Evolutionary conservation across 345 rosid genomes (phyloP).

Genomic region (Mercurialis annua): DNA sequence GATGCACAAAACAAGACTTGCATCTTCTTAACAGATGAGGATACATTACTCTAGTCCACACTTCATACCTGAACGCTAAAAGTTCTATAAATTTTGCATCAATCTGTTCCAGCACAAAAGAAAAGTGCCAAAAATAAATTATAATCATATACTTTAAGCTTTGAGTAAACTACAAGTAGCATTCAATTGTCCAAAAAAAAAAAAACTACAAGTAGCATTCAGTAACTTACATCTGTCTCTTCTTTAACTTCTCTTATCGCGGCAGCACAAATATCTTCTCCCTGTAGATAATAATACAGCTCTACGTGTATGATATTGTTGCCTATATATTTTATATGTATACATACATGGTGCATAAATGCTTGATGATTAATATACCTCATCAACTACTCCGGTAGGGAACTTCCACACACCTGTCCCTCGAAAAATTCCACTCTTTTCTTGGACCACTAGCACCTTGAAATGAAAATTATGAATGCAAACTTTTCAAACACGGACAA

Average conservation of each 20-base stretch:
- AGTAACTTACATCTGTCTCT: slow-evolving; percentile 78
- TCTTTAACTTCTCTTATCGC: slow-evolving; percentile 89
- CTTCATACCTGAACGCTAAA: slow-evolving; percentile 70
- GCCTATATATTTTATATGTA: neutral
- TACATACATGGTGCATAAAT: neutral
- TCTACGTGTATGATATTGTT: slow-evolving; percentile 4
- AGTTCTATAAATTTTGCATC: slow-evolving; percentile 71
- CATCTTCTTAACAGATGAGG: neutral
- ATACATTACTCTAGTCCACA: neutral
- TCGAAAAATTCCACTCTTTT: slow-evolving; percentile 52
- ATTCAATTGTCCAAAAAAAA: no score
- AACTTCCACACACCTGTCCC: slow-evolving; percentile 77
- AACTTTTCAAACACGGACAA: neutral
- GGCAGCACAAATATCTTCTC: slow-evolving; percentile 71
- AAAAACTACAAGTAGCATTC: neutral
- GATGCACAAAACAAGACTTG: neutral
- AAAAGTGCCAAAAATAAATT: neutral
- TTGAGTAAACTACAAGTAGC: neutral
- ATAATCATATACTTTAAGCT: neutral
- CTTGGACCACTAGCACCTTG: slow-evolving; percentile 80
- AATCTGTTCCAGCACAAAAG: slow-evolving; percentile 50
- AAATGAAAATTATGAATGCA: slow-evolving; percentile 7
- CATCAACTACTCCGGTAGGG: slow-evolving; percentile 79
- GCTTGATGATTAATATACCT: slow-evolving; percentile 36
- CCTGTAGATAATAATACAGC: slow-evolving; percentile 39